A percentile compares a stretch with the other conserved stretches of the same genome.
phyloP scores from a whole-genome alignment of 805 yeast species.

The Lachancea cidri region DNA sequence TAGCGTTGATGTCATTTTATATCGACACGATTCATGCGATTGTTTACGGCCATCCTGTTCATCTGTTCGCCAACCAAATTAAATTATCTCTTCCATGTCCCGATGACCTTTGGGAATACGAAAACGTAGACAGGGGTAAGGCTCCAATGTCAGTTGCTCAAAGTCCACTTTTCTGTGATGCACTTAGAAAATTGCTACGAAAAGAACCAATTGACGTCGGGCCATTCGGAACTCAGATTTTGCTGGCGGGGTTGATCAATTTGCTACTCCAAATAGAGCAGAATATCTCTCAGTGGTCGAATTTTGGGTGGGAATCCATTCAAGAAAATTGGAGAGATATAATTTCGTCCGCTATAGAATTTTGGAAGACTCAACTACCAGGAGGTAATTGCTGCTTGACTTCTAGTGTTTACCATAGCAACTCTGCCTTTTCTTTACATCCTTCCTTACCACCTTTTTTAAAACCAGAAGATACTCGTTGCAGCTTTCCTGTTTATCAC shows the following conservation, averaged over 20 bases:
- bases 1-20: conserved; percentile 75
- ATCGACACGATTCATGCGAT: conserved; percentile 70
- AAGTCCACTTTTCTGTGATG: conserved; percentile 10
- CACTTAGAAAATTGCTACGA: conserved; percentile 6
- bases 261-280: conserved; percentile 11
- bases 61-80: conserved; percentile 50
- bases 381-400: conserved; percentile 7
- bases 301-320: conserved; percentile 9
- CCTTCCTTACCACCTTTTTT: conserved; percentile 6
- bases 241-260: conserved; percentile 10
- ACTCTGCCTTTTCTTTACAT: not conserved
- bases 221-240: conserved; percentile 9
- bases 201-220: conserved; percentile 7
- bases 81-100: conserved; percentile 55
- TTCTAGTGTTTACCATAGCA: conserved; percentile 5
- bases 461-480: conserved; percentile 29
- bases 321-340: conserved; percentile 9
- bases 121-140: conserved; percentile 25
- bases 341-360: conserved; percentile 8
- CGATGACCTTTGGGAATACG: conserved; percentile 50
- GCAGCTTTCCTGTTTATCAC: conserved; percentile 61
- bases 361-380: conserved; percentile 9
- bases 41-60: conserved; percentile 60
- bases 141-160: conserved; percentile 10
- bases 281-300: conserved; percentile 12